Base-by-base conservation (phyloP, 331 rosid species). In the Pyracantha coccinea region DNA sequence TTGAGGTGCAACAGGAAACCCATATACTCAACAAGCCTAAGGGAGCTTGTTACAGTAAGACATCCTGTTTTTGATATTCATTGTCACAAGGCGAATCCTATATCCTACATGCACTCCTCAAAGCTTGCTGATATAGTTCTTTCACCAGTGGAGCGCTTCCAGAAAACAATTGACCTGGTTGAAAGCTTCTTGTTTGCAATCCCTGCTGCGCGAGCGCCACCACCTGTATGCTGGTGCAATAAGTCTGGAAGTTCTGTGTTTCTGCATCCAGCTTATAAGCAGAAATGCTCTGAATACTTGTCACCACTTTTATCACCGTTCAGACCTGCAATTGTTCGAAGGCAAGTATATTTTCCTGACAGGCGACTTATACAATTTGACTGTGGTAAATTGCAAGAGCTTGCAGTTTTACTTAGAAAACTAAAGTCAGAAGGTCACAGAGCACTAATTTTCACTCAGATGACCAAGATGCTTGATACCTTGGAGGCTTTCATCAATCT, bases 381-480 rank as follows among this genome's bases (percentile, higher is more conserved):
- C 85, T 95, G 97, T 78, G 99, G 99, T 58, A 95, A 95, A 72
- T 41, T 95, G 86, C 97, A 92, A 80, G 89, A 95, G 78, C 91
- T 95, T 68, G 91, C 97, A 71, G 71, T 74, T 73, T 78, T 92
- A 87, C 90, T 95, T 67, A 92, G 99, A 79, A 95, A 75, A 81
- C 78, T 95, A 73, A 92, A 90, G 81, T 90, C 93, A 58, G 99
- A 85, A 88, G 97, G 99, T 78, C 99, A 95, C 77, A 82, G 99
- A 75, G 99, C 92, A 63, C 76, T 95, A 73, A 90, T 95, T 80
- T 95, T 95, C 80, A 95, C 97, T 60, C 99, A 95, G 76, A 95
- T 95, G 99, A 95, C 97, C n/a, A 95, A 95, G 91, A 92, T 95
- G 97, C 99, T 95, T 63, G 99, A 95, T 71, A 45, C 88, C 80